Percentiles rank a stretch among this genome's conserved stretches.
phyloP scores from a whole-genome alignment of 139 green algal genomes.

The Chlamydomonas incerta region DNA sequence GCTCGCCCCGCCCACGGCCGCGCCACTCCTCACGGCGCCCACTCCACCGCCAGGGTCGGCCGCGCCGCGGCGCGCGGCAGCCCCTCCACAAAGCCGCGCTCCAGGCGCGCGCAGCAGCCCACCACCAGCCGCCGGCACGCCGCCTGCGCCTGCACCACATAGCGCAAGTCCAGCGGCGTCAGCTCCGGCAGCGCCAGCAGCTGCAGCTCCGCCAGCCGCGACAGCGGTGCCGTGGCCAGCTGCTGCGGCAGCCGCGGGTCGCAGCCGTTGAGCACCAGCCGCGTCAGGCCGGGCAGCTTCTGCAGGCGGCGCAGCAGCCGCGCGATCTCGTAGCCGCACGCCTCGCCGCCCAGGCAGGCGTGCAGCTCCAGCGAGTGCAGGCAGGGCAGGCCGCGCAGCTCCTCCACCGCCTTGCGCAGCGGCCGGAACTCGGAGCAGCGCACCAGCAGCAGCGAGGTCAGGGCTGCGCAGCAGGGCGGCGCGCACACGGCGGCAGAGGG shows the following conservation, averaged over 20 bases:
- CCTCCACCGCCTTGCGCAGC: constrained; percentile 45
- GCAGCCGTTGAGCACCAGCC: constrained; percentile 19
- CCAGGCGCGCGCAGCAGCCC: constrained; percentile 29
- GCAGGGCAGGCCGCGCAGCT: constrained; percentile 30
- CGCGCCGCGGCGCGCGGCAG: constrained; percentile 1
- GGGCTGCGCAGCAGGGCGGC: constrained; percentile 1
- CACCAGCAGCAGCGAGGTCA: constrained; percentile 12
- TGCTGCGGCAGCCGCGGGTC: constrained; percentile 39
- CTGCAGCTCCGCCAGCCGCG: constrained; percentile 16
- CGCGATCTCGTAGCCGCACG: constrained; percentile 45
- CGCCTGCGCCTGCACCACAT: constrained; percentile 35
- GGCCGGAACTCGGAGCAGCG: constrained; percentile 40
- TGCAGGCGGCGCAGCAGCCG: constrained; percentile 42
- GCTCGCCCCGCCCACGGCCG: not conserved
- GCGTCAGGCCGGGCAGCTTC: constrained; percentile 34
- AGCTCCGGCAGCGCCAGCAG: constrained; percentile 39
- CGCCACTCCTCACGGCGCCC: constrained; percentile 14
- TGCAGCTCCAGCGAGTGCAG: constrained; percentile 45
- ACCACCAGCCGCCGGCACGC: constrained; percentile 33
- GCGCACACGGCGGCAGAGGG: not conserved
- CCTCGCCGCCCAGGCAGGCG: constrained; percentile 35
- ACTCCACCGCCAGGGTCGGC: constrained; percentile 30
- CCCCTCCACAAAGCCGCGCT: not conserved
- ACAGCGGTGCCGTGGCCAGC: constrained; percentile 33
- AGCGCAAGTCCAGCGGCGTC: constrained; percentile 34